Conservation (phyloP, 371 early-diverging fungal genomes). For the Rhizopus stolonifer region DNA sequence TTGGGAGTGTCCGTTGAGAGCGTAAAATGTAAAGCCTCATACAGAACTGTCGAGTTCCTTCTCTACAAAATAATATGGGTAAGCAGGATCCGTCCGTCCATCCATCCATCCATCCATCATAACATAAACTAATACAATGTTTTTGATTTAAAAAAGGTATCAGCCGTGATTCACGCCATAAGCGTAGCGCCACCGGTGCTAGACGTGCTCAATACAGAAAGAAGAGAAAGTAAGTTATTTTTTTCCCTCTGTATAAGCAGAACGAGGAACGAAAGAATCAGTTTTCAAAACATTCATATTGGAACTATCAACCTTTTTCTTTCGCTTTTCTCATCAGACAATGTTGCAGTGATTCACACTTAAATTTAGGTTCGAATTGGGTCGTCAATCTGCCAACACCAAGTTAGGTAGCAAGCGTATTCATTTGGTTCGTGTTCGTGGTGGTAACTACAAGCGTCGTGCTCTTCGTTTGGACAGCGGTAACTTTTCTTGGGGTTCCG, state of each 20-base stretch:
- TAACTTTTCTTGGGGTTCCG: conserved; percentile 98
- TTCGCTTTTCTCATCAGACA: background rate
- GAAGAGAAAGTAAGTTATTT: conserved; percentile 77
- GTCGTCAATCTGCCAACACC: conserved; percentile 98
- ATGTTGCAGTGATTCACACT: background rate
- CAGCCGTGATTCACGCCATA: conserved; percentile 97
- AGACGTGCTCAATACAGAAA: conserved; percentile 97
- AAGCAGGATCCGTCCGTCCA: conserved; percentile 13
- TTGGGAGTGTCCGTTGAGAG: background rate
- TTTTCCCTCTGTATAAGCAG: background rate
- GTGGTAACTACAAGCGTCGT: conserved; percentile 98
- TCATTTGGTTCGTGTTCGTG: conserved; percentile 95
- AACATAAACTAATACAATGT: conserved; percentile 14
- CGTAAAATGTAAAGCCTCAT: background rate
- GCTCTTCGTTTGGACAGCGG: conserved; percentile 98
- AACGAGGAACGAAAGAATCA: background rate
- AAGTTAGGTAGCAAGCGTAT: conserved; percentile 96
- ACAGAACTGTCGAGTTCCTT: conserved; percentile 29
- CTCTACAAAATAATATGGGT: conserved; percentile 36
- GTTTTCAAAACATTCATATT: background rate
- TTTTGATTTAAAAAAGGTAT: conserved; percentile 69
- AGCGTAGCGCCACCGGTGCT: conserved; percentile 97
- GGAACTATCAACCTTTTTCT: background rate
- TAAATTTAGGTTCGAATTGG: conserved; percentile 89
- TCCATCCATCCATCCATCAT: conserved; percentile 24